A percentile compares a stretch with the other conserved stretches of the same genome.
Evolutionary conservation across 352 stramenopile genomes (phyloP).

Genomic region (Pythium aphanidermatum): DNA sequence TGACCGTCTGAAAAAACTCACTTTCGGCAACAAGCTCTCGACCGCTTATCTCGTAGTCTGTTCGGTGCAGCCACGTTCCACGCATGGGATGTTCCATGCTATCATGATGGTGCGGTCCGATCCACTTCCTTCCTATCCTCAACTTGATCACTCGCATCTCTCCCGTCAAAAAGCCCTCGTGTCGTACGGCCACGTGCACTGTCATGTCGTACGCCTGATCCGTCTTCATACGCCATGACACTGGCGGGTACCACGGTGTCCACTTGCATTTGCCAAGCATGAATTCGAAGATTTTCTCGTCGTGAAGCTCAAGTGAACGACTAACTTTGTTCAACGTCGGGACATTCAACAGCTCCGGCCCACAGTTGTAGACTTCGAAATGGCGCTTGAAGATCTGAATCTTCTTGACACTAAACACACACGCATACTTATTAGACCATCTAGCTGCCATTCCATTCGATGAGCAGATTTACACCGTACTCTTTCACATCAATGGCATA

Average conservation of each 20-base stretch:
- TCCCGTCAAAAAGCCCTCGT: slow-evolving; percentile 46
- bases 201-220: slow-evolving; percentile 62
- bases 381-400: slow-evolving; percentile 45
- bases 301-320: slow-evolving; percentile 16
- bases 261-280: slow-evolving; percentile 22
- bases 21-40: slow-evolving; percentile 28
- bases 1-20: slow-evolving; percentile 51
- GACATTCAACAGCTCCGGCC: slow-evolving; percentile 20
- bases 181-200: slow-evolving; percentile 30
- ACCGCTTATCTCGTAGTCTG: slow-evolving; percentile 51
- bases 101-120: slow-evolving; percentile 59
- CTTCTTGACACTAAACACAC: slow-evolving; percentile 36
- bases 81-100: slow-evolving; percentile 23
- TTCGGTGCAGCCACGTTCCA: slow-evolving; percentile 54
- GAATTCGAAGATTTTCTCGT: slow-evolving; percentile 21
- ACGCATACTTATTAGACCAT: too few species aligned
- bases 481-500: slow-evolving; percentile 45
- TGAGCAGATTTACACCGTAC: slow-evolving; percentile 25
- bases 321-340: slow-evolving; percentile 19
- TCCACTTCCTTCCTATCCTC: slow-evolving; percentile 56
- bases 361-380: slow-evolving; percentile 26
- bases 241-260: slow-evolving; percentile 49
- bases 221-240: slow-evolving; percentile 57
- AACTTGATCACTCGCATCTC: slow-evolving; percentile 46
- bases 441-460: too few species aligned